Evolutionary conservation across 305 asterid species (phyloP).

Genomic region (Galium porrigens): DNA sequence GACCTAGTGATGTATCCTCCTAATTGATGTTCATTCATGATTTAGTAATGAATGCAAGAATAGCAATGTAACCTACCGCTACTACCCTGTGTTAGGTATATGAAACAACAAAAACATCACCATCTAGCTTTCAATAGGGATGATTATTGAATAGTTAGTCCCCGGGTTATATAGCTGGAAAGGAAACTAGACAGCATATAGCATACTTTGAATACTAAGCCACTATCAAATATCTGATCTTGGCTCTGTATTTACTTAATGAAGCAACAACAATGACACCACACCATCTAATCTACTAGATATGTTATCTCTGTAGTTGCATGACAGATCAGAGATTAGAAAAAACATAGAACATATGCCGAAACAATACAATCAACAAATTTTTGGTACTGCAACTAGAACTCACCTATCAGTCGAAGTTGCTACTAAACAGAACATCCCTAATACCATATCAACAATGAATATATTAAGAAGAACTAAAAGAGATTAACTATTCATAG

Average conservation of each 20-base stretch:
- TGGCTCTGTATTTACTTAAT: not conserved
- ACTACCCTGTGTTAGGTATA: not conserved
- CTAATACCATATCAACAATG: conserved; percentile 1
- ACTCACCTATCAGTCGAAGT: not conserved
- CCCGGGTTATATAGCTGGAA: not conserved
- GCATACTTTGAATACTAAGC: conserved; percentile 3
- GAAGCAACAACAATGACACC: conserved; percentile 2
- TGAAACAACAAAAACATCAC: conserved; percentile 3
- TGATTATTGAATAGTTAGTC: conserved; percentile 3
- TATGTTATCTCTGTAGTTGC: not conserved
- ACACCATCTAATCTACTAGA: conserved; percentile 4
- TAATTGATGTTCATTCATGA: not conserved
- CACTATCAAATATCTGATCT: conserved; percentile 5
- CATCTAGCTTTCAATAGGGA: not conserved
- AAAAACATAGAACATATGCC: not conserved
- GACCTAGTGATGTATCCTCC: not conserved
- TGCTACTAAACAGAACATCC: too few relatives aligned
- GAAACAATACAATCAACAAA: not conserved
- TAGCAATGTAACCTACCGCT: not conserved
- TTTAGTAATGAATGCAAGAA: not conserved
- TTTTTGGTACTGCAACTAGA: not conserved
- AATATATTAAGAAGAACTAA: not conserved
- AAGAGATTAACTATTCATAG: not conserved
- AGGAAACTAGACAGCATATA: conserved; percentile 7
- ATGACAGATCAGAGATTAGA: not conserved